Evolutionary conservation across 2,329 filamentous ascomycete genomes (phyloP).

Genomic region (Sodiomyces alkalinus): DNA sequence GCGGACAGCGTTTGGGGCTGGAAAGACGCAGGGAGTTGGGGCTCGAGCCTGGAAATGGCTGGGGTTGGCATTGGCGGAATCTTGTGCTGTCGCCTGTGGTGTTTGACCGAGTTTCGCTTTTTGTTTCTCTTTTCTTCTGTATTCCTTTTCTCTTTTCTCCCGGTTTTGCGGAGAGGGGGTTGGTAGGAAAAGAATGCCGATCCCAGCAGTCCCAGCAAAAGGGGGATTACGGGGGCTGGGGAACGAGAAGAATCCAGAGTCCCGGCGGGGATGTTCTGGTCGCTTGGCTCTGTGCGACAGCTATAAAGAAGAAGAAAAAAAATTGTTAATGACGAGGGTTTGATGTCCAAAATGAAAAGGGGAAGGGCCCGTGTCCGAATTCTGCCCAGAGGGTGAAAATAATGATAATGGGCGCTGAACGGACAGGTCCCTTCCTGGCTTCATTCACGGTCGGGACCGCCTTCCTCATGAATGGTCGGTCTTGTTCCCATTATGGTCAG

Average conservation of each 20-base stretch:
- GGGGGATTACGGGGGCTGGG: constrained; percentile 1
- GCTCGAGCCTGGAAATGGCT: constrained; percentile 27
- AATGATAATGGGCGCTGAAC: no score
- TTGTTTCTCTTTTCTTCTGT: constrained; percentile 13
- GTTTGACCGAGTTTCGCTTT: constrained; percentile 22
- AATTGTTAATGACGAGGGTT: no score
- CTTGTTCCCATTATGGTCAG: no score
- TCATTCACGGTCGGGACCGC: no score
- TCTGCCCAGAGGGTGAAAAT: no score
- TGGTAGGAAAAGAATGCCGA: constrained; percentile 3
- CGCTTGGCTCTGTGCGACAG: constrained; percentile 3
- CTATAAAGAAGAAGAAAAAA: no score
- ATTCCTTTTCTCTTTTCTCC: constrained; percentile 5
- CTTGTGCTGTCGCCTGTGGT: constrained; percentile 12
- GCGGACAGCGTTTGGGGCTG: constrained; percentile 7
- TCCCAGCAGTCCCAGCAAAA: not conserved
- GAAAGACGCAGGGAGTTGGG: constrained; percentile 14
- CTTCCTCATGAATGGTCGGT: no score
- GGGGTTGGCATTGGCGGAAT: constrained; percentile 24
- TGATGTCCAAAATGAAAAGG: no score
- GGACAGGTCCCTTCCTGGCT: no score
- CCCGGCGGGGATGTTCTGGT: constrained; percentile 2
- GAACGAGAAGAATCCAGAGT: not conserved
- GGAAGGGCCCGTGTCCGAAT: not conserved
- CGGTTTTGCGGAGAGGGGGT: constrained; percentile 1